Conservation (phyloP, 805 yeast species). For the Deakozyma indianensis region DNA sequence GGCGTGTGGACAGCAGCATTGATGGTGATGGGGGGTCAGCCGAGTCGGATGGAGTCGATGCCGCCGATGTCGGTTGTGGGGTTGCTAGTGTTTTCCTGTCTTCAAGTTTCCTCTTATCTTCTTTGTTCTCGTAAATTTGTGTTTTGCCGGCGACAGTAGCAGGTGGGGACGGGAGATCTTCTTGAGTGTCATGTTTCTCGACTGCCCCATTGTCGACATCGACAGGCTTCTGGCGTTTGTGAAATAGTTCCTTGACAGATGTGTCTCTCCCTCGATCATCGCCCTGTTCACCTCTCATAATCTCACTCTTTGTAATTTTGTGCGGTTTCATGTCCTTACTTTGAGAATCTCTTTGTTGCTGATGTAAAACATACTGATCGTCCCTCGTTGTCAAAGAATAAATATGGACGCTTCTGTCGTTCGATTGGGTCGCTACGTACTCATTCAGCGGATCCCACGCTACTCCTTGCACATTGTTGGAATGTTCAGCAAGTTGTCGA, state of each 20-base stretch:
- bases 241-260: background rate
- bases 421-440: slow-evolving; percentile 73
- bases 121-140: too few species aligned
- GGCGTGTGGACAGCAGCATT: slow-evolving; percentile 2
- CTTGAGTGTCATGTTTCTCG: too few species aligned
- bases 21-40: slow-evolving; percentile 8
- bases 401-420: slow-evolving; percentile 73
- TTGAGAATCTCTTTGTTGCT: background rate
- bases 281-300: background rate
- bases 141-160: too few species aligned
- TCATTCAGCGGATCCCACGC: slow-evolving; percentile 84
- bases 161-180: too few species aligned
- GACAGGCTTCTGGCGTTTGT: too few species aligned
- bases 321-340: background rate
- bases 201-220: too few species aligned
- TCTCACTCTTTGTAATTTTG: background rate
- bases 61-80: background rate
- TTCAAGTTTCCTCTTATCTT: too few species aligned
- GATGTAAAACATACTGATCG: slow-evolving; percentile 15
- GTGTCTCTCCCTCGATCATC: background rate
- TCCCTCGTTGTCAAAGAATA: slow-evolving; percentile 30
- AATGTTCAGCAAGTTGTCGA: slow-evolving; percentile 53
- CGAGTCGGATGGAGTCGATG: slow-evolving; percentile 12
- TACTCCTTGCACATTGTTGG: slow-evolving; percentile 90
- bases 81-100: background rate